Percentiles rank a stretch among this genome's conserved stretches.
Evolutionary conservation across 164 flowering plant species (phyloP).

Genomic region (Magnolia sinica): DNA sequence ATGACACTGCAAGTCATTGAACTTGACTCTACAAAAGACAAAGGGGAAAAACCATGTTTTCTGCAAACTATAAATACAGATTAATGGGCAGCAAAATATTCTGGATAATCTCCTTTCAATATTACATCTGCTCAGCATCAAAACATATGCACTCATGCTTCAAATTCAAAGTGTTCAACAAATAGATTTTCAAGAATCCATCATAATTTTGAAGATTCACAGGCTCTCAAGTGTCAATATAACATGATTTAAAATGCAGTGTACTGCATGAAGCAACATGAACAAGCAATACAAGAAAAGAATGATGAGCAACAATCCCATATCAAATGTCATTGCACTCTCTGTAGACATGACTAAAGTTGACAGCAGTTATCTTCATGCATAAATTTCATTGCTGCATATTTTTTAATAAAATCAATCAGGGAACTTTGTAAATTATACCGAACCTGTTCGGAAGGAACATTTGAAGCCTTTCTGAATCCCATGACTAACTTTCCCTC

Average conservation of each 20-base stretch:
- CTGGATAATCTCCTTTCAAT: neutral
- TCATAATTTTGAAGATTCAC: neutral
- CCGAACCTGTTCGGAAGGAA: conserved; percentile 60
- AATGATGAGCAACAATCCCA: neutral
- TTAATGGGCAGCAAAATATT: neutral
- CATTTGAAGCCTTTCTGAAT: conserved; percentile 70
- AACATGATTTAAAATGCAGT: neutral
- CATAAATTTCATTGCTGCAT: neutral
- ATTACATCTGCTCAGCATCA: neutral
- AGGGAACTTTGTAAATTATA: neutral
- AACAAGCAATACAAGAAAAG: neutral
- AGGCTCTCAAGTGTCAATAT: too few species aligned
- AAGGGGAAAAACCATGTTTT: neutral
- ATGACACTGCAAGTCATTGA: neutral
- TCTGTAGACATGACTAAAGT: neutral
- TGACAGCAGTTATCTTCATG: neutral
- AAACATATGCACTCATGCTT: neutral
- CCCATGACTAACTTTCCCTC: conserved; percentile 93
- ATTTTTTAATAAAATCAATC: neutral
- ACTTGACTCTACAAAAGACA: neutral
- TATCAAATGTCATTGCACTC: neutral
- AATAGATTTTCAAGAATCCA: neutral
- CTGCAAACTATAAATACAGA: neutral
- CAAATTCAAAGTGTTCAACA: neutral
- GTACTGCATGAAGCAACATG: neutral